These are phyloP conservation scores for Tirmania nivea DNA, from an alignment of 495 filamentous ascomycete species.

Conservation along the genomic window DNA sequence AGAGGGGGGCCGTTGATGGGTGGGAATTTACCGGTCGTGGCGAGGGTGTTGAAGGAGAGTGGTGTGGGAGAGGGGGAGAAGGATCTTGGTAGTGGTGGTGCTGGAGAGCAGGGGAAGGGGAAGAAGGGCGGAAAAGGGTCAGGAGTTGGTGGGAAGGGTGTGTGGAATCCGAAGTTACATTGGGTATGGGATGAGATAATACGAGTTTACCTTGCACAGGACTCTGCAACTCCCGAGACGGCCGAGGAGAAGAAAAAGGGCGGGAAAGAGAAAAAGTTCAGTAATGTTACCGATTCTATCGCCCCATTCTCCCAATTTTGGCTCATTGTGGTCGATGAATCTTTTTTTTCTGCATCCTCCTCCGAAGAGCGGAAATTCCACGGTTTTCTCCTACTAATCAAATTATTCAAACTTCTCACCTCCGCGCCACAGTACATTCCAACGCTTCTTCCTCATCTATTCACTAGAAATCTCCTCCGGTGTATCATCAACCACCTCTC, in stretches of 20 bases:
- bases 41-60: neutral
- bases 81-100: neutral
- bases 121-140: neutral
- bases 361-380: conserved; percentile 77
- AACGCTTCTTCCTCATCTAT: conserved; percentile 29
- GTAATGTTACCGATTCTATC: conserved; percentile 3
- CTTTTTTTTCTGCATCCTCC: conserved; percentile 54
- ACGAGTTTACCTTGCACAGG: conserved; percentile 25
- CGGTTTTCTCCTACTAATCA: conserved; percentile 69
- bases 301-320: conserved; percentile 56
- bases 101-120: neutral
- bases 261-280: conserved; percentile 11
- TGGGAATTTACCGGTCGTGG: neutral
- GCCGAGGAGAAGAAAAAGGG: conserved; percentile 1
- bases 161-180: conserved; percentile 59
- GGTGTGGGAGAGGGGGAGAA: neutral
- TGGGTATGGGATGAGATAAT: conserved; percentile 76
- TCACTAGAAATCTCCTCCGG: conserved; percentile 62
- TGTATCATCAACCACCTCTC: conserved; percentile 71
- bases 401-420: conserved; percentile 28
- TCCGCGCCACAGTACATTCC: conserved; percentile 1
- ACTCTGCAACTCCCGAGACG: neutral
- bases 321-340: conserved; percentile 73
- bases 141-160: conserved; percentile 17
- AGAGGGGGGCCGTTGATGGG: neutral